Conservation (phyloP, 805 yeast species). For the Kazachstania africana region DNA sequence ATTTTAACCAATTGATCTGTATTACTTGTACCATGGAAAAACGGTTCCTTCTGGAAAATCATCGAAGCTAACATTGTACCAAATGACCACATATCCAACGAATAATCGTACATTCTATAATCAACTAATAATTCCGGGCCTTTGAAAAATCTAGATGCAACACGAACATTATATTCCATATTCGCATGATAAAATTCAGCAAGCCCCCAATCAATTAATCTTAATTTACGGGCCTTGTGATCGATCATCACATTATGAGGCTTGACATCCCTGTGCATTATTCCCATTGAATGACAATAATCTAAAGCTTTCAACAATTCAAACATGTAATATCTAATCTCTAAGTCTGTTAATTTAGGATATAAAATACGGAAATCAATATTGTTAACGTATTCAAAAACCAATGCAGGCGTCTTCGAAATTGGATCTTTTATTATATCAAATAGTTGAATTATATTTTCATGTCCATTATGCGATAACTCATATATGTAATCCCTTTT, state of each 20-base stretch:
- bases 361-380: conserved; percentile 73
- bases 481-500: conserved; percentile 20
- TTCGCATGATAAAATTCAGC: conserved; percentile 91
- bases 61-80: conserved; percentile 91
- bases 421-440: conserved; percentile 77
- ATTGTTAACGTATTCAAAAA: conserved; percentile 77
- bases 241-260: conserved; percentile 96
- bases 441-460: conserved; percentile 62
- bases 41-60: conserved; percentile 82
- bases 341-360: conserved; percentile 62
- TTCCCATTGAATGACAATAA: conserved; percentile 87
- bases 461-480: conserved; percentile 30
- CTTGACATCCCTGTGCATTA: conserved; percentile 91
- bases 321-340: conserved; percentile 72
- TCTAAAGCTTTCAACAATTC: conserved; percentile 77
- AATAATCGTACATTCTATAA: conserved; percentile 79
- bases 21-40: conserved; percentile 84
- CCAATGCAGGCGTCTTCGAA: conserved; percentile 73
- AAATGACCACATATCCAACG: conserved; percentile 86
- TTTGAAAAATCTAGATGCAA: conserved; percentile 85
- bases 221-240: conserved; percentile 52
- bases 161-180: conserved; percentile 83
- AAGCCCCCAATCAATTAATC: conserved; percentile 90
- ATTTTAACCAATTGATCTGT: conserved; percentile 87
- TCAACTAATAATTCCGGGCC: conserved; percentile 88